phyloP scores from a whole-genome alignment of 2,329 filamentous ascomycete species.

The Xylaria sp. region DNA sequence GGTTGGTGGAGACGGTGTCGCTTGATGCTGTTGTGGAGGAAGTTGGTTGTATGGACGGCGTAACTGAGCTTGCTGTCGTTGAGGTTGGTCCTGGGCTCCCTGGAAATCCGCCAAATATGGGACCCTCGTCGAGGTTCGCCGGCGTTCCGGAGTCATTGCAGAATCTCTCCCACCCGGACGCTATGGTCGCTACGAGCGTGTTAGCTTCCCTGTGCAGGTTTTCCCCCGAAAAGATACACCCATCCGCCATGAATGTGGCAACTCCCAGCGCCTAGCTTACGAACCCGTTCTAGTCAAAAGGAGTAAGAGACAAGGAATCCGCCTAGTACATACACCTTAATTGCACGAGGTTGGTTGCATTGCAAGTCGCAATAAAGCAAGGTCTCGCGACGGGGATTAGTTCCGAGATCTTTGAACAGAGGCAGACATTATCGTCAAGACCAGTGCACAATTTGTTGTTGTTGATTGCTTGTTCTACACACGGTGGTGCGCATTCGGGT shows the following conservation, averaged over 20 bases:
- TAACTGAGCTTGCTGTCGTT: not conserved
- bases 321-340: constrained; percentile 17
- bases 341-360: not conserved
- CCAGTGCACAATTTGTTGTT: constrained; percentile 23
- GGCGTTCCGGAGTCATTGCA: constrained; percentile 22
- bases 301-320: not conserved
- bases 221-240: not conserved
- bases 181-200: constrained; percentile 15
- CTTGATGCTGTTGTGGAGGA: constrained; percentile 6
- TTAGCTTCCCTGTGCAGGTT: not conserved
- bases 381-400: constrained; percentile 19
- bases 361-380: constrained; percentile 24
- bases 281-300: not conserved
- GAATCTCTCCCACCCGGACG: constrained; percentile 18
- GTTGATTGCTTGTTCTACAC: constrained; percentile 26
- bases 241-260: not conserved
- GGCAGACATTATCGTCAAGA: constrained; percentile 30
- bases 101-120: not conserved
- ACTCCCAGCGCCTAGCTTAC: not conserved
- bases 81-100: not conserved
- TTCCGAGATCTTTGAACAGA: constrained; percentile 26
- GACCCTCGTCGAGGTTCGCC: not conserved
- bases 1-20: not conserved
- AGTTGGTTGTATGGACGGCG: not conserved
- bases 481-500: constrained; percentile 32